Evolutionary conservation across 495 filamentous ascomycete species (phyloP), one percentile per base, ranked within the genome.

Genomic region (Aspergillus sclerotioniger): DNA sequence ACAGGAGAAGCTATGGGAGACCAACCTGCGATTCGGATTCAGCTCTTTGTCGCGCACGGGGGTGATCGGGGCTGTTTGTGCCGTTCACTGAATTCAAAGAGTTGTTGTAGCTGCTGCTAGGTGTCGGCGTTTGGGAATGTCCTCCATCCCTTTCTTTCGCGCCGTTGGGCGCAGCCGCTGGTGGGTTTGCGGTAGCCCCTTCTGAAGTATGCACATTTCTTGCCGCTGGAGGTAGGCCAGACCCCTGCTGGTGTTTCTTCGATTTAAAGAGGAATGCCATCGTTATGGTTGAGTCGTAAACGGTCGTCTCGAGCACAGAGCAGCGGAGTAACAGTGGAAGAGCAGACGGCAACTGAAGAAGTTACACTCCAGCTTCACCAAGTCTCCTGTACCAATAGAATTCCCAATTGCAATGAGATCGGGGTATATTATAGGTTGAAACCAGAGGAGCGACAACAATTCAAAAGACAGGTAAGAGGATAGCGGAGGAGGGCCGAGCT

Each of bases 191-290:
- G 19, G 73, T 64, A 17, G 73, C 54, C 39, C 76, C 76, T 56
- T 81, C 80, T 43, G 79, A 76, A 2, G 71, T 78, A 59, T 79
- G 75, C 52, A 82, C 70, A 59, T 82, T 83, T 63, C 81, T 72
- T 32, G 78, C 76, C 39, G 78, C 80, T 28, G 78, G 73, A n/a
- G 82, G 82, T 16, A 84, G 75, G 48, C 71, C 72, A 53, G 63
- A 69, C 54, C 59, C 71, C 60, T 70, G 74, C 66, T 80, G 74
- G 63, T 72, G 76, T 67, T 81, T 84, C 71, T 85, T 86, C 54
- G 82, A 84, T 64, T 83, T 83, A 63, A 86, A 86, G 55, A 86
- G 70, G 72, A 86, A 85, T 46, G 83, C 81, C 83, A 86, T 84
- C 68, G 72, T 80, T 57, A 70, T 56, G 62, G 63, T 58, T 64